Percentiles rank a stretch among this genome's conserved stretches.
Conservation (phyloP, 129 eudicot genomes). For the Escallonia herrerae region DNA sequence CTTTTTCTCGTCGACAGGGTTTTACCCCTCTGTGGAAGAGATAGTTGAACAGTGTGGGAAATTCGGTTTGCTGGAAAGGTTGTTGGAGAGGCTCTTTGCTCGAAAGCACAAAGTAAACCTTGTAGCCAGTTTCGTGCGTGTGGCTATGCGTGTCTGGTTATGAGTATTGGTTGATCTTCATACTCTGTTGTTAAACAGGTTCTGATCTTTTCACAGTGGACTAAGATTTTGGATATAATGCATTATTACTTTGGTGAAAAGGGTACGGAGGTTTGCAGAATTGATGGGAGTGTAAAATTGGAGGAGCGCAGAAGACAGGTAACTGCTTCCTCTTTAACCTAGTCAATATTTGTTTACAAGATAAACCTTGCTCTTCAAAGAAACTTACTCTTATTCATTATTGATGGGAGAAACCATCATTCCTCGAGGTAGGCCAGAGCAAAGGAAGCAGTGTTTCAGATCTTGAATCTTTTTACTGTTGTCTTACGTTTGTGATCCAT, state of each 20-base stretch:
- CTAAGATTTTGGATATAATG: constrained; percentile 83
- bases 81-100: constrained; percentile 55
- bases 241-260: constrained; percentile 83
- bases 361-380: too few species aligned
- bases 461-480: too few species aligned
- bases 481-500: background rate
- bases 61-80: constrained; percentile 65
- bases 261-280: constrained; percentile 74
- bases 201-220: constrained; percentile 91
- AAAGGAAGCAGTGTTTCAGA: too few species aligned
- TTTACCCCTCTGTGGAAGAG: constrained; percentile 86
- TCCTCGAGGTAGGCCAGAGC: too few species aligned
- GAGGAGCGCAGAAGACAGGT: constrained; percentile 80
- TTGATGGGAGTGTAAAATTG: constrained; percentile 85
- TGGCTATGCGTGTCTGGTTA: background rate
- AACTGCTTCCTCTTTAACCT: background rate
- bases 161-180: background rate
- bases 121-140: constrained; percentile 1
- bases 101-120: constrained; percentile 71
- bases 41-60: constrained; percentile 94
- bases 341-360: too few species aligned
- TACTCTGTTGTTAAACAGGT: constrained; percentile 46
- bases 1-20: constrained; percentile 28
- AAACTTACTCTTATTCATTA: too few species aligned
- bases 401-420: too few species aligned